phyloP scores from a whole-genome alignment of 768 basidiomycete genomes.

The Peribolospora baueri region DNA sequence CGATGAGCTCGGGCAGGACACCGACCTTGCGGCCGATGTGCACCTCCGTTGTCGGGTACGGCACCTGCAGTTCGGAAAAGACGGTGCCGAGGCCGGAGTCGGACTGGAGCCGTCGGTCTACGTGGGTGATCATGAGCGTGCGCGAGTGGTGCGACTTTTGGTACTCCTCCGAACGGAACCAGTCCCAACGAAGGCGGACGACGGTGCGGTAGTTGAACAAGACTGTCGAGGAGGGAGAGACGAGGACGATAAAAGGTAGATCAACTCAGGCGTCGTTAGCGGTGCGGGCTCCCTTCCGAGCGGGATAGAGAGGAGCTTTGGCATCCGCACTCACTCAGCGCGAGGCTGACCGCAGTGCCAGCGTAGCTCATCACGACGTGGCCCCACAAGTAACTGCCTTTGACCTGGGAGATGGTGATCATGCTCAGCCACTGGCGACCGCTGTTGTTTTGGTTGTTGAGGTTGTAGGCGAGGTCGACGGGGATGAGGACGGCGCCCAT shows the following conservation, averaged over 20 bases:
- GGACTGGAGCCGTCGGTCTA: slow-evolving; percentile 54
- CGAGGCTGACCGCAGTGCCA: slow-evolving; percentile 29
- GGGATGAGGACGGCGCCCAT: slow-evolving; percentile 56
- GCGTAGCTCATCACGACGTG: slow-evolving; percentile 65
- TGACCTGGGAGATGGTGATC: slow-evolving; percentile 14
- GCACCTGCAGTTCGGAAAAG: slow-evolving; percentile 32
- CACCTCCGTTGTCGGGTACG: slow-evolving; percentile 75
- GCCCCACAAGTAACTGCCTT: slow-evolving; percentile 20
- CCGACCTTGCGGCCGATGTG: slow-evolving; percentile 74
- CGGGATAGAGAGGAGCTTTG: too few species aligned
- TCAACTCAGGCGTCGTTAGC: too few species aligned
- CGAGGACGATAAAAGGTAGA: background rate
- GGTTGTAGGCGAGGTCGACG: slow-evolving; percentile 62
- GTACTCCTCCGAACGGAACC: slow-evolving; percentile 47
- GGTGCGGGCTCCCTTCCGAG: too few species aligned
- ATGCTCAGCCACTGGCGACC: slow-evolving; percentile 23
- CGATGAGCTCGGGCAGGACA: slow-evolving; percentile 65
- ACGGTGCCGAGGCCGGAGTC: slow-evolving; percentile 62
- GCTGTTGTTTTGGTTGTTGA: slow-evolving; percentile 32
- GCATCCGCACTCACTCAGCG: too few species aligned
- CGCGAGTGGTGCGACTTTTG: slow-evolving; percentile 75
- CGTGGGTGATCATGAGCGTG: slow-evolving; percentile 55
- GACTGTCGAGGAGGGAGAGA: background rate
- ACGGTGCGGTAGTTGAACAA: slow-evolving; percentile 23
- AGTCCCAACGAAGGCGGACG: slow-evolving; percentile 50